Evolutionary conservation across 768 basidiomycete genomes (phyloP).

Genomic region (Antrodiella citrinella): DNA sequence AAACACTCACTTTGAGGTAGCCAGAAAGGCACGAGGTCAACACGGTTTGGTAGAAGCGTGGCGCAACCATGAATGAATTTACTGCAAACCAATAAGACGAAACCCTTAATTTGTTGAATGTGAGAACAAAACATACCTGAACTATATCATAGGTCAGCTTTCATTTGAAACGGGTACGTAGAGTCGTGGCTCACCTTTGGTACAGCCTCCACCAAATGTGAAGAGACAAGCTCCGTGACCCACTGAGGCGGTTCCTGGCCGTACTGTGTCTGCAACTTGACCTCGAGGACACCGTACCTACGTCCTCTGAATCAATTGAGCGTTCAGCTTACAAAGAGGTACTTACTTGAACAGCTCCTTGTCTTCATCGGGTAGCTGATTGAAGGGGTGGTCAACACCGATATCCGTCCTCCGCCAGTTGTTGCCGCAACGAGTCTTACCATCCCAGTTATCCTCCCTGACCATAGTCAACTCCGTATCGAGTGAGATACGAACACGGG

Average conservation of each 20-base stretch:
- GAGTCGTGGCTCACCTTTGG: constrained; percentile 75
- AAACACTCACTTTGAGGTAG: constrained; percentile 73
- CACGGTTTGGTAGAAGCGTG: constrained; percentile 83
- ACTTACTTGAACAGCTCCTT: constrained; percentile 85
- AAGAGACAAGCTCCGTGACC: constrained; percentile 94
- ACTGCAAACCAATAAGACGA: constrained; percentile 27
- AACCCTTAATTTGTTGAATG: too few species aligned
- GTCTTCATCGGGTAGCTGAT: constrained; percentile 64
- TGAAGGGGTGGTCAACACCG: constrained; percentile 88
- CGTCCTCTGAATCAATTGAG: neutral
- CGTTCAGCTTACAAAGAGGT: neutral
- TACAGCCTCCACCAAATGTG: constrained; percentile 93
- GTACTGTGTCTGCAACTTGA: constrained; percentile 93
- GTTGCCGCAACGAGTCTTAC: constrained; percentile 57
- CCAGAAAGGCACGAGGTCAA: constrained; percentile 98
- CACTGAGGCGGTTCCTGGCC: constrained; percentile 95
- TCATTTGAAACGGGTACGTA: neutral
- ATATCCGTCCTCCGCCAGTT: constrained; percentile 96
- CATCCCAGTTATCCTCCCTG: constrained; percentile 97
- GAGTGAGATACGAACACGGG: constrained; percentile 95
- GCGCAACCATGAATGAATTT: constrained; percentile 98
- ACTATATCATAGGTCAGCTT: constrained; percentile 7
- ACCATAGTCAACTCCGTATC: constrained; percentile 94
- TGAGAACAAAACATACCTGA: constrained; percentile 6
- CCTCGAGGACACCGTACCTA: constrained; percentile 90